phyloP scores from a whole-genome alignment of 768 basidiomycete species.

The Termitomyces sp. region DNA sequence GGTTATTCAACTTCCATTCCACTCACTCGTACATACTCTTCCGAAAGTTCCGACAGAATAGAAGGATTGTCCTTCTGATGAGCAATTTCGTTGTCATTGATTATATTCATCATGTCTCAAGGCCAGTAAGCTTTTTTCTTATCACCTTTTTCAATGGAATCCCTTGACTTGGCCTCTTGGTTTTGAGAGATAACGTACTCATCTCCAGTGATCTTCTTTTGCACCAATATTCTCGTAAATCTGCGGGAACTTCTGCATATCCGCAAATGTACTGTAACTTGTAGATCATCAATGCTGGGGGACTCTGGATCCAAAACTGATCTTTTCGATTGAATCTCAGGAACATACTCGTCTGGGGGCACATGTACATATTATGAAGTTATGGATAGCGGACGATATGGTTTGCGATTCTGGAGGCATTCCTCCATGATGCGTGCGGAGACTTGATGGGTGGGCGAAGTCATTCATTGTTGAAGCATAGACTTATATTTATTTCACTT shows the following conservation, averaged over 20 bases:
- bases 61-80: neutral
- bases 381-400: neutral
- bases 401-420: neutral
- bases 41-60: neutral
- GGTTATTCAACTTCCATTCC: neutral
- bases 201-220: neutral
- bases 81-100: neutral
- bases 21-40: neutral
- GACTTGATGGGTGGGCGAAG: neutral
- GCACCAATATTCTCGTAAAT: neutral
- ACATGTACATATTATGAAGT: neutral
- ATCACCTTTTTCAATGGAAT: neutral
- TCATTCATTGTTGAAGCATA: neutral
- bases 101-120: neutral
- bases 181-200: neutral
- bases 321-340: neutral
- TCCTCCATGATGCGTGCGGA: too few relatives aligned
- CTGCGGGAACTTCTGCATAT: neutral
- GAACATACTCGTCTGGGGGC: neutral
- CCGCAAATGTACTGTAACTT: neutral
- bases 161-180: neutral
- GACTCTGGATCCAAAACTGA: neutral
- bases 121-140: neutral
- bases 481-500: neutral
- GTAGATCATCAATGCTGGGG: neutral